Base-by-base conservation (phyloP, 306 rosid genomes). In the Prunus padus region DNA sequence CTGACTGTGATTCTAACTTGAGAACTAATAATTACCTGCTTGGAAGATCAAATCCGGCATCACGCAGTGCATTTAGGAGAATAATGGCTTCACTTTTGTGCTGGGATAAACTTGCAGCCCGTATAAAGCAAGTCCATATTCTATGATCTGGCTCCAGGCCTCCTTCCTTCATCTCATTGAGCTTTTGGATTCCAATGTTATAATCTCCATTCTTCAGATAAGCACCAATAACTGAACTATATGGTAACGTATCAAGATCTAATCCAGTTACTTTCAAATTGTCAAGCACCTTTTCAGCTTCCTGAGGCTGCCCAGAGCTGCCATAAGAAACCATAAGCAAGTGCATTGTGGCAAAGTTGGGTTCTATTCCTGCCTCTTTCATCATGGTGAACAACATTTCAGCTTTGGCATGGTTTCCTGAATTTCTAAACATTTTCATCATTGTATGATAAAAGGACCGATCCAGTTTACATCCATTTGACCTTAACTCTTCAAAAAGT, bases 91-190 rank as follows among this genome's bases (percentile, higher is more conserved):
- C 96, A 72, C 83, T 81, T 71, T 77, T 50, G 37, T 45, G 57
- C 70, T 86, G 86, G 65, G 86, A 86, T 82, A 91, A 85, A 80
- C 97, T 91, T 75, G 98, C 98, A 59, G 95, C 97, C 86, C 96
- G 86, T 54, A 90, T 77, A 85, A 91, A 94, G 83, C 98, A 94
- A 1, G 98, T 94, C 98, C 98, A 94, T 82, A 94, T 87, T 86
- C 97, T 90, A 84, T 91, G 91, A 77, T 94, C 98, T 47, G 91
- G 90, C 80, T 85, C 91, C 66, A 88, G 77, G 72, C 88, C 95
- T 25, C 54, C 87, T 76, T 80, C 87, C 84, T 82, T 88, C 97
- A 94, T 94, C 77, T 82, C 92, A 14, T 59, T 8, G 69, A 94
- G 91, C 82, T 88, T 94, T 83, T 87, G 90, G 25, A 86, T 90